These are phyloP conservation scores for Lotmaria passim DNA, from an alignment of 208 protist species.

Conservation along the genomic window DNA sequence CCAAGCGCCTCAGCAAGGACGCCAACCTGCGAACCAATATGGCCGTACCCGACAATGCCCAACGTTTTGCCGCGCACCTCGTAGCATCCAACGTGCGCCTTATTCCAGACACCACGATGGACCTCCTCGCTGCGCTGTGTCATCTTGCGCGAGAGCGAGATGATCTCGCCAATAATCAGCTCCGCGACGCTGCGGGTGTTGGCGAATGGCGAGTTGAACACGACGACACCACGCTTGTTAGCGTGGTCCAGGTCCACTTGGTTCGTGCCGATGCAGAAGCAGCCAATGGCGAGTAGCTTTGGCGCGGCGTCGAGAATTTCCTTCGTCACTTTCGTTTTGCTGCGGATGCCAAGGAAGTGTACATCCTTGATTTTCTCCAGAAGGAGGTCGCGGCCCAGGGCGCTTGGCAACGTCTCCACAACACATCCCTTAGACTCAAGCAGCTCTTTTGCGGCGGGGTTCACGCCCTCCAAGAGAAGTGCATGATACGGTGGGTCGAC, in stretches of 20 bases:
- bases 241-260: conserved; percentile 91
- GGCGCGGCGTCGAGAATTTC: conserved; percentile 78
- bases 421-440: conserved; percentile 82
- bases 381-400: conserved; percentile 72
- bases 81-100: conserved; percentile 77
- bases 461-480: conserved; percentile 91
- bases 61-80: conserved; percentile 90
- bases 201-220: conserved; percentile 96
- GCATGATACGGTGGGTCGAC: conserved; percentile 55
- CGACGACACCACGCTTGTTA: conserved; percentile 78
- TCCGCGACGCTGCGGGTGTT: conserved; percentile 95
- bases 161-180: conserved; percentile 92
- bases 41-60: conserved; percentile 94
- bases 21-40: conserved; percentile 94
- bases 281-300: conserved; percentile 89
- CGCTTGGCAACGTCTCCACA: conserved; percentile 70
- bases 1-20: conserved; percentile 93
- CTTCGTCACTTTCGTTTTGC: conserved; percentile 88
- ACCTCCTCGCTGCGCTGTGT: conserved; percentile 89
- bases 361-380: conserved; percentile 85
- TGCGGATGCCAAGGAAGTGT: conserved; percentile 92
- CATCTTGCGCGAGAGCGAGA: conserved; percentile 87
- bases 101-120: conserved; percentile 91
- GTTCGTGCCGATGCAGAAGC: conserved; percentile 96
- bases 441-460: conserved; percentile 69